A percentile compares a stretch with the other conserved stretches of the same genome.
phyloP scores from a whole-genome alignment of 352 stramenopile species.

The Phytophthora idaei region DNA sequence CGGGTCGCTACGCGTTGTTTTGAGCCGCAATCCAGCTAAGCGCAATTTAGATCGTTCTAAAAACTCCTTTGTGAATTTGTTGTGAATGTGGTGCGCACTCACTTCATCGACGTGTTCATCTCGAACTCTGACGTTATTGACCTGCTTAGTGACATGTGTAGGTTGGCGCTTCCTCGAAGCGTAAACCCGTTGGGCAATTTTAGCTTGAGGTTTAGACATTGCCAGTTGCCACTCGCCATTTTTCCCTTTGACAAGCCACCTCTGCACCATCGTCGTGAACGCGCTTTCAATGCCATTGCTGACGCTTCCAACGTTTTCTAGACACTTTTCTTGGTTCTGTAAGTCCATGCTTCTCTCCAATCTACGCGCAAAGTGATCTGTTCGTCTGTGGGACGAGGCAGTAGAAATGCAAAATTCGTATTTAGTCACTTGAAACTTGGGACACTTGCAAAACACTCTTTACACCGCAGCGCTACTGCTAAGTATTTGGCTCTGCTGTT shows the following conservation, averaged over 20 bases:
- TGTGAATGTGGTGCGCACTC: conserved; percentile 8
- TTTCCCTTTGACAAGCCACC: conserved; percentile 11
- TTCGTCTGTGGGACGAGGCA: conserved; percentile 16
- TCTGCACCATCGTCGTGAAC: conserved; percentile 19
- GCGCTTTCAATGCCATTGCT: conserved; percentile 14
- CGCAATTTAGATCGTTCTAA: conserved; percentile 7
- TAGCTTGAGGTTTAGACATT: conserved; percentile 1
- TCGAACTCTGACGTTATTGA: neutral
- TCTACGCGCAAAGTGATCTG: neutral
- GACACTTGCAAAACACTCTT: conserved; percentile 15
- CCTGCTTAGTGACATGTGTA: neutral
- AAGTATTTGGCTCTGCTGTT: conserved; percentile 19
- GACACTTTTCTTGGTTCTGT: neutral
- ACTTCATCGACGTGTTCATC: neutral
- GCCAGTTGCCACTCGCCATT: conserved; percentile 18
- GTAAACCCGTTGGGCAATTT: neutral
- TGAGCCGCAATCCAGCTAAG: neutral
- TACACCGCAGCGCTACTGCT: conserved; percentile 10
- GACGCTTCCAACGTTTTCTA: neutral
- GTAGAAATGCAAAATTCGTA: conserved; percentile 10
- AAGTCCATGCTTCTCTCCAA: conserved; percentile 1
- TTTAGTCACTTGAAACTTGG: conserved; percentile 20
- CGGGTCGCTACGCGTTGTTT: neutral
- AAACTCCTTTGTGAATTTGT: conserved; percentile 12
- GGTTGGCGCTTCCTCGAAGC: too few species aligned